Conservation (phyloP, 1,139 yeast genomes). For the Hanseniaspora sp. region DNA sequence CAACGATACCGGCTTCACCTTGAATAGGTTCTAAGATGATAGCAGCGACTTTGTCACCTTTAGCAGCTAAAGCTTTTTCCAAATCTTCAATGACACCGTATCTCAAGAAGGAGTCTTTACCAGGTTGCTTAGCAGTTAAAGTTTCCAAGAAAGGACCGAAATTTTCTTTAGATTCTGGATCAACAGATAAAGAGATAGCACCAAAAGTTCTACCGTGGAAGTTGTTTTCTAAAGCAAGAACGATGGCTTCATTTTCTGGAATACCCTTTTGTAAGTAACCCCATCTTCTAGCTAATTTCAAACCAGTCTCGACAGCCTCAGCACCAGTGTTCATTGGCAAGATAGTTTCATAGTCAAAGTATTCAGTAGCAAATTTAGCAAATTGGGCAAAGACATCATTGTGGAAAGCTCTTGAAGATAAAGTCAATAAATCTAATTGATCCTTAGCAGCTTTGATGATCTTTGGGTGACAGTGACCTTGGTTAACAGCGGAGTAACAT, state of each 20-base stretch:
- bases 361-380: slow-evolving; percentile 83
- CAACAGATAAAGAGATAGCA: slow-evolving; percentile 91
- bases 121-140: slow-evolving; percentile 72
- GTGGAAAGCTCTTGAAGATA: slow-evolving; percentile 87
- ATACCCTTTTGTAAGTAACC: slow-evolving; percentile 84
- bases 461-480: slow-evolving; percentile 96
- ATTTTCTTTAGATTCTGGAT: slow-evolving; percentile 65
- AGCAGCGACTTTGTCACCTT: slow-evolving; percentile 88
- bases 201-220: slow-evolving; percentile 97
- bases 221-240: slow-evolving; percentile 75
- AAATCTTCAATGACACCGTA: slow-evolving; percentile 79
- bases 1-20: slow-evolving; percentile 97
- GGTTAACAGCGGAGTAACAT: slow-evolving; percentile 95
- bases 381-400: slow-evolving; percentile 78
- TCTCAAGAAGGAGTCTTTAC: slow-evolving; percentile 39
- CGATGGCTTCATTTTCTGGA: slow-evolving; percentile 71
- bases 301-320: slow-evolving; percentile 93
- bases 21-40: slow-evolving; percentile 90
- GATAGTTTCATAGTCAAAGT: slow-evolving; percentile 81
- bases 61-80: slow-evolving; percentile 66
- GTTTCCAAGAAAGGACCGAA: slow-evolving; percentile 85
- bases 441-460: slow-evolving; percentile 75
- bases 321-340: slow-evolving; percentile 99
- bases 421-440: slow-evolving; percentile 74
- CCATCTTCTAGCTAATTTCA: slow-evolving; percentile 94